phyloP scores from a whole-genome alignment of 176 grass and related monocot species.

The Dactylis glomerata region DNA sequence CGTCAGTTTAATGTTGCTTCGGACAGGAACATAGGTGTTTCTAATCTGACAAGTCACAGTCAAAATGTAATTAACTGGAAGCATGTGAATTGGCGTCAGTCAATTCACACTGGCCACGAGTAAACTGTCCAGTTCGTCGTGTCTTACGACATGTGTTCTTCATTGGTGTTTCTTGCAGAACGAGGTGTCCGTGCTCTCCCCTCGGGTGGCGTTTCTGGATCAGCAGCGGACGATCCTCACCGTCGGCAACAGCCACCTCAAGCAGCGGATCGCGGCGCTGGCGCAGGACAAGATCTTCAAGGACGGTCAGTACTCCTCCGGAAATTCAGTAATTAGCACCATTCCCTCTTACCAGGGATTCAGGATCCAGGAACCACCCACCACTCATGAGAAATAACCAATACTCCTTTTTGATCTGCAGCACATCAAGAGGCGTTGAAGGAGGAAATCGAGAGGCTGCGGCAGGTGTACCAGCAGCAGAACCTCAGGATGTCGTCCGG shows the following conservation, averaged over 20 bases:
- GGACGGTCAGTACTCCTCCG: constrained; percentile 52
- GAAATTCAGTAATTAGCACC: not conserved
- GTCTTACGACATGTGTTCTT: not conserved
- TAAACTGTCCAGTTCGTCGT: not conserved
- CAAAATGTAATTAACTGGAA: not conserved
- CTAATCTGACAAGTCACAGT: not conserved
- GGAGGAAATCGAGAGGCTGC: constrained; percentile 90
- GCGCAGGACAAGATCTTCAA: constrained; percentile 97
- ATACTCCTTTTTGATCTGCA: constrained; percentile 14
- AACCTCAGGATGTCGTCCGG: constrained; percentile 53
- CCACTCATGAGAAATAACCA: not conserved
- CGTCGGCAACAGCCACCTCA: constrained; percentile 98
- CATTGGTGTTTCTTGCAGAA: constrained; percentile 35
- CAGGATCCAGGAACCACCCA: not conserved
- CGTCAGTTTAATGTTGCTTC: not conserved
- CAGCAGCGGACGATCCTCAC: constrained; percentile 88
- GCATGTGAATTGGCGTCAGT: not conserved
- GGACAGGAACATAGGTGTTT: too few relatives aligned
- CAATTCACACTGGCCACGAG: too few relatives aligned
- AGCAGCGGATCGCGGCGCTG: constrained; percentile 91
- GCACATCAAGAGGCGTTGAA: constrained; percentile 90
- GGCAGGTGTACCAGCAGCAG: constrained; percentile 88
- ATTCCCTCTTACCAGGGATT: not conserved
- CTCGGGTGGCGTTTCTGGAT: constrained; percentile 81
- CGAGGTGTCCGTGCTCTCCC: constrained; percentile 81